A percentile compares a stretch with the other conserved stretches of the same genome.
These are phyloP conservation scores for Irpex lacteus DNA, from an alignment of 1,284 basidiomycete species.

Conservation along the genomic window DNA sequence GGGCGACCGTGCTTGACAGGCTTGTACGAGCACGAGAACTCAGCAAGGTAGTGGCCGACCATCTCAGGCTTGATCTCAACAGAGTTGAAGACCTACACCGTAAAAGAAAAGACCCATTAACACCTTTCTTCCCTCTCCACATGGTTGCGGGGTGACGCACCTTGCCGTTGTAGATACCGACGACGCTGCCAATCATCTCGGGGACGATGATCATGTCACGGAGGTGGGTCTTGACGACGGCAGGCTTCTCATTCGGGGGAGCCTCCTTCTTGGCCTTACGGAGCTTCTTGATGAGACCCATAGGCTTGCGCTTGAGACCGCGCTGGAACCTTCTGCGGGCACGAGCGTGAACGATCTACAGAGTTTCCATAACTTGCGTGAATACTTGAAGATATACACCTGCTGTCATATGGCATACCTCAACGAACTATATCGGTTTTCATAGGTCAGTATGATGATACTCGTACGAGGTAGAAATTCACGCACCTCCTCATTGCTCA, in stretches of 20 bases:
- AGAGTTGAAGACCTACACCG: conserved; percentile 83
- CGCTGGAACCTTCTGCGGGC: conserved; percentile 99
- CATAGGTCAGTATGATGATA: neutral
- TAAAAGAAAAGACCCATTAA: neutral
- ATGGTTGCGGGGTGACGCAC: no score
- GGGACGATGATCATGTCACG: conserved; percentile 99
- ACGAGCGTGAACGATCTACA: conserved; percentile 95
- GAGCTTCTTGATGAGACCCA: conserved; percentile 99
- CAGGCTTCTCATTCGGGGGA: conserved; percentile 96
- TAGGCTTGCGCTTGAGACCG: conserved; percentile 96
- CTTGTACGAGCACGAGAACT: conserved; percentile 94
- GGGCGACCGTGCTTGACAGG: conserved; percentile 99
- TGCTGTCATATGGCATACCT: conserved; percentile 43
- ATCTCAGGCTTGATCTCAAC: conserved; percentile 99
- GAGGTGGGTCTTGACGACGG: conserved; percentile 98
- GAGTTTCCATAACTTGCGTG: neutral
- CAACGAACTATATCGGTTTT: conserved; percentile 58
- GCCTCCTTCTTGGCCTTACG: conserved; percentile 99
- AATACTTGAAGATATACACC: neutral
- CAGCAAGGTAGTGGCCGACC: conserved; percentile 98
- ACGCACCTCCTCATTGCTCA: conserved; percentile 91
- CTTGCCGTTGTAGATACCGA: conserved; percentile 98
- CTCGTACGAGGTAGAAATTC: neutral
- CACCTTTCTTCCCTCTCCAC: neutral
- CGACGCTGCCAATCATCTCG: conserved; percentile 98